Evolutionary conservation across 352 stramenopile species (phyloP).

Genomic region (Pythium phragmiticola): DNA sequence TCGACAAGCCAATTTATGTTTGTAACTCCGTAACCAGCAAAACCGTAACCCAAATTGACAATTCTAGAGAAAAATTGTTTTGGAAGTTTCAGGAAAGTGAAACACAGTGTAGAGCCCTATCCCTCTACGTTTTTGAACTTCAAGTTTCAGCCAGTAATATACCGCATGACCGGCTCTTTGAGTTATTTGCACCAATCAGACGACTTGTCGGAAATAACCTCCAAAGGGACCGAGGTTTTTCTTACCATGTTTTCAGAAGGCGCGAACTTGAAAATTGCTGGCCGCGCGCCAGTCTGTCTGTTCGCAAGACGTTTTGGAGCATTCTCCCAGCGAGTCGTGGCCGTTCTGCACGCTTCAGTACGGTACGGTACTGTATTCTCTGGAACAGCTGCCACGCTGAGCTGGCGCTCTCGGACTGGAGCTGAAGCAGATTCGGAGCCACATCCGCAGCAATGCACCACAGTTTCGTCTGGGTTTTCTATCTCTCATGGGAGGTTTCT

Average conservation of each 20-base stretch:
- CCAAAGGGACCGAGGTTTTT: not conserved
- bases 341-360: too few relatives aligned
- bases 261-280: constrained; percentile 10
- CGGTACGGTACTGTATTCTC: not conserved
- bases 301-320: not conserved
- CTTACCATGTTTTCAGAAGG: not conserved
- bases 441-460: too few relatives aligned
- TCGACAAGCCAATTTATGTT: too few relatives aligned
- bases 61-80: too few relatives aligned
- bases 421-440: not conserved
- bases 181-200: not conserved
- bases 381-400: not conserved
- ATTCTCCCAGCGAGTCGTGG: not conserved
- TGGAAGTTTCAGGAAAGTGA: too few relatives aligned
- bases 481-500: too few relatives aligned
- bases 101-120: not conserved
- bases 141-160: constrained; percentile 16
- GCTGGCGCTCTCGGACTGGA: constrained; percentile 4
- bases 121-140: constrained; percentile 12
- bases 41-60: too few relatives aligned
- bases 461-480: too few relatives aligned
- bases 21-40: too few relatives aligned
- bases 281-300: not conserved
- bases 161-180: not conserved
- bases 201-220: constrained; percentile 1